Base-by-base conservation (phyloP, 768 basidiomycete species). In the Leucogyrophana mollusca region DNA sequence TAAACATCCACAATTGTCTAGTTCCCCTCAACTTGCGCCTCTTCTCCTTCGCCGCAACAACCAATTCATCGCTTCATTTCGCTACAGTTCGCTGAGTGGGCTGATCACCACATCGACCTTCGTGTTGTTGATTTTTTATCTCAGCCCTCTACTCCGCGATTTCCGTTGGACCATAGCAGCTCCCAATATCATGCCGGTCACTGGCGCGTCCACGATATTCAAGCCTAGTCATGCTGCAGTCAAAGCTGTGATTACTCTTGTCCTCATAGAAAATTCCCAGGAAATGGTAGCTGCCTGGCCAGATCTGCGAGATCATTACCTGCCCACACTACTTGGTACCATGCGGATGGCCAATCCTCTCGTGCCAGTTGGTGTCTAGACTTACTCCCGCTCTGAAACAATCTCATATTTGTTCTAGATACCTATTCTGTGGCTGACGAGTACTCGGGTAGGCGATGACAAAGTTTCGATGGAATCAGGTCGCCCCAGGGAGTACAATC, bases 221-320 rank as follows among this genome's bases (percentile, higher is more conserved):
- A 6, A 52, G n/a, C 7, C 27, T 30, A 53, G 51, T 33, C 9
- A 52, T 2, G 47, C 56, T 5, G 34, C 46, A 1, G 49, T 47
- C 6, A 56, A 48, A 32, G 62, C 62, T 1, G 53, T 63, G 46
- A 51, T 63, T 39, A 65, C 71, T n/a, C 67, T 80, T 41, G 55
- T 81, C 49, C 66, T 83, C 48, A 70, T 82, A 51, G 80, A 83
- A 64, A 81, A 82, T 54, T 81, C 80, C 0, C 64, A 66, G 25
- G 58, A 61, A 1, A 75, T 79, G 67, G 58, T 62, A 20, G 16
- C 50, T 5, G 62, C 70, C 18, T 82, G 80, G 80, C 54, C 68
- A 52, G 69, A 76, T 60, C 72, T 82, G 25, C 65, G 71, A 50
- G 70, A 74, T 56, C 70, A 67, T 18, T 74, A 73, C 57, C 66